Conservation (phyloP, 495 filamentous ascomycete genomes). For the Daldinia decipiens region DNA sequence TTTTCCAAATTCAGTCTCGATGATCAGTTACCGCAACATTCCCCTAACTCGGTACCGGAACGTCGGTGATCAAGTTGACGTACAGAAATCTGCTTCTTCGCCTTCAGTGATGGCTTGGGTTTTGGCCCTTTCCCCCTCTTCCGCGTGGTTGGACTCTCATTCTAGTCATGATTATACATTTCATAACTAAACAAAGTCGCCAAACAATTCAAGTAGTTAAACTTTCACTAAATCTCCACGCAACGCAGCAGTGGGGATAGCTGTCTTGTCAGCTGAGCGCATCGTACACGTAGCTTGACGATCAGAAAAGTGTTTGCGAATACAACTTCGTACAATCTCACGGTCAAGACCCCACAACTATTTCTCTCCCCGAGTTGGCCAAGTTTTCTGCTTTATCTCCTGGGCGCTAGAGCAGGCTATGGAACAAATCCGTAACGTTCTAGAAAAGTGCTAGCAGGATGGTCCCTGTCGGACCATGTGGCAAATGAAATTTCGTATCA, state of each 20-base stretch:
- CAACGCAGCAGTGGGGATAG: constrained; percentile 33
- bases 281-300: constrained; percentile 45
- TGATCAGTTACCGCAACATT: constrained; percentile 29
- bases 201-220: constrained; percentile 23
- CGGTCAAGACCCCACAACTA: constrained; percentile 31
- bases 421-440: constrained; percentile 47
- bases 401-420: constrained; percentile 38
- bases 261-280: constrained; percentile 43
- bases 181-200: constrained; percentile 15
- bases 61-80: constrained; percentile 36
- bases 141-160: constrained; percentile 14
- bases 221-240: constrained; percentile 28
- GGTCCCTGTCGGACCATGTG: constrained; percentile 42
- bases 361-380: constrained; percentile 24
- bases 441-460: constrained; percentile 40
- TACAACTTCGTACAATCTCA: constrained; percentile 30
- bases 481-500: constrained; percentile 39
- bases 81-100: constrained; percentile 30
- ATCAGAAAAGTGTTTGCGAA: constrained; percentile 40
- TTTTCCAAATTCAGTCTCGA: constrained; percentile 31
- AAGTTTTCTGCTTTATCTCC: constrained; percentile 27
- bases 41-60: constrained; percentile 20
- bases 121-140: constrained; percentile 2
- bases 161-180: constrained; percentile 14
- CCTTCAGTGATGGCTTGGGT: constrained; percentile 25